Evolutionary conservation across 352 stramenopile species (phyloP), one percentile per base, ranked within the genome.

Genomic region (Elongisporangium prolatum): DNA sequence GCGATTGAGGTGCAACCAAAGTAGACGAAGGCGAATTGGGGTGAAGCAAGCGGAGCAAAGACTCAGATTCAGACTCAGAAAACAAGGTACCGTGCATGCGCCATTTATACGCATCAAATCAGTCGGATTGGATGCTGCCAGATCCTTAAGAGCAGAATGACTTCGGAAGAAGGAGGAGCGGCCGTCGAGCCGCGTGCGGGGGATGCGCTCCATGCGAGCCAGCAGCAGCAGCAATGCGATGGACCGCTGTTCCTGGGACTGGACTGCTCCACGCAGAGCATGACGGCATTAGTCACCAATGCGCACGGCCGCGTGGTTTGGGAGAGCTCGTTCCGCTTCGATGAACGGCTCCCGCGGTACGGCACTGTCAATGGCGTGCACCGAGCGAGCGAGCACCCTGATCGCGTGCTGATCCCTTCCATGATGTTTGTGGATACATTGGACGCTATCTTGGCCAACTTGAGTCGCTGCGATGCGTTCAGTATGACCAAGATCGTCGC

Each of bases 261-360:
- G 13, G 86, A 96, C 62, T 91, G 86, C 68, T 93, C 82, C 49
- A 94, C 86, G 56, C 86, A 96, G 72, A 93, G 80, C 69, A 88
- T 94, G 65, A 88, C 75, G 5, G 77, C 84, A 1, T 74, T 94
- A 11, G 68, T 94, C 21, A 68, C 86, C 21, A 64, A 86, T 34
- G 52, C 47, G 11, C 22, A 52, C 6, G 71, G 74, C 1, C 50
- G 63, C 0, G 69, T 91, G 22, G 68, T 88, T 14, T 62, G 75
- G 52, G 78, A 87, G 54, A 70, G 60, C 62, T 71, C 73, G n/a
- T 74, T 93, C 52, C 75, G 83, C 61, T 93, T 94, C 52, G 80
- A 89, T 47, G 75, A 84, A 17, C 63, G 61, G 13, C 76, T 93
- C n/a, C 71, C 80, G 21, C 65, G 72, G 16, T 93, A 93, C 56